These are phyloP conservation scores for Backusella circina DNA, from an alignment of 192 early-diverging fungal species.

Conservation along the genomic window DNA sequence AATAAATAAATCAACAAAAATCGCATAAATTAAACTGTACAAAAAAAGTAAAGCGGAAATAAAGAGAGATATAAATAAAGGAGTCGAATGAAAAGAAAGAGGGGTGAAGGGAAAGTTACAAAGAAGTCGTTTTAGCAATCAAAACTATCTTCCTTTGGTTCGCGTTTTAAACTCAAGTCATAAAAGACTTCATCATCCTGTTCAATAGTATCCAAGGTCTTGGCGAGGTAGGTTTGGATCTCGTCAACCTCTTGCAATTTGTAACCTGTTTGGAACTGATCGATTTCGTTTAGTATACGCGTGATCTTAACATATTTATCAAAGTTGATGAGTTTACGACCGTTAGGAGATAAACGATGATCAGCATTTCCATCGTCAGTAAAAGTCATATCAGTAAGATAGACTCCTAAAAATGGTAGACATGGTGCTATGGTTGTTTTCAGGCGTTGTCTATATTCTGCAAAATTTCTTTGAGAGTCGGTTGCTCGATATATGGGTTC, in stretches of 20 bases:
- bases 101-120: neutral
- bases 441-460: constrained; percentile 48
- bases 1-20: neutral
- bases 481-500: constrained; percentile 54
- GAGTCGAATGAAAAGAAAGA: neutral
- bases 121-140: neutral
- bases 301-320: constrained; percentile 78
- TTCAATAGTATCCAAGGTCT: constrained; percentile 54
- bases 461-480: constrained; percentile 63
- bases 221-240: constrained; percentile 66
- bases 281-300: constrained; percentile 77
- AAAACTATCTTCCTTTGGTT: constrained; percentile 58
- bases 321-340: constrained; percentile 81
- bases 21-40: constrained; percentile 4
- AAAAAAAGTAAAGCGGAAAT: neutral
- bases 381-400: constrained; percentile 81
- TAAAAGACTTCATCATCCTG: constrained; percentile 67
- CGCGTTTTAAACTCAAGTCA: constrained; percentile 68
- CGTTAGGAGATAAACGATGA: constrained; percentile 44
- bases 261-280: constrained; percentile 83
- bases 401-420: constrained; percentile 77
- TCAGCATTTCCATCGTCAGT: constrained; percentile 82
- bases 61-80: constrained; percentile 1
- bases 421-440: constrained; percentile 56
- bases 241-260: constrained; percentile 69